Evolutionary conservation across 805 yeast species (phyloP).

Genomic region (Candida piceae): DNA sequence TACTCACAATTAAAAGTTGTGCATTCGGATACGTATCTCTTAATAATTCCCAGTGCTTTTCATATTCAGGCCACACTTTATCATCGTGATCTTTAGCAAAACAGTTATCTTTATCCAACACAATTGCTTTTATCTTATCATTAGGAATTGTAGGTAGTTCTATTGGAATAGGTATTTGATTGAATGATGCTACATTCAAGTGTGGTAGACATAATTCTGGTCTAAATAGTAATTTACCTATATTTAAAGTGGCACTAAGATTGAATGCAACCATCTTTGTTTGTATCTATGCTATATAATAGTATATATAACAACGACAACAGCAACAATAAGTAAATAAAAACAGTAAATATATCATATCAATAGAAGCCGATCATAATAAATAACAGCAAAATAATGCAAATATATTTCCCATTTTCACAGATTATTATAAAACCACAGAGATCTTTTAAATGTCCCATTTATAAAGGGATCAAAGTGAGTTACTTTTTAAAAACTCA

Average conservation of each 20-base stretch:
- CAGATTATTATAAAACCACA: not conserved
- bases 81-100: conserved; percentile 81
- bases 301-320: no score
- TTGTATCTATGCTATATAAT: no score
- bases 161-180: conserved; percentile 25
- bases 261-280: conserved; percentile 31
- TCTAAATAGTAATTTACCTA: conserved; percentile 48
- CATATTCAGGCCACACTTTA: conserved; percentile 73
- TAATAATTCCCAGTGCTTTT: conserved; percentile 50
- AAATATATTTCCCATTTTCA: not conserved
- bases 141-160: conserved; percentile 15
- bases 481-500: no score
- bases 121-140: conserved; percentile 61
- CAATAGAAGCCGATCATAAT: no score
- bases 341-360: no score
- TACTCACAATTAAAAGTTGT: conserved; percentile 71
- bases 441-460: no score
- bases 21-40: conserved; percentile 56
- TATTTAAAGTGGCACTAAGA: conserved; percentile 72
- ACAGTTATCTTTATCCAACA: conserved; percentile 93
- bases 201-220: conserved; percentile 75
- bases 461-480: no score
- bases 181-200: conserved; percentile 48
- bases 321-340: no score
- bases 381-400: no score